Evolutionary conservation across 345 rosid genomes (phyloP), one percentile per base, ranked within the genome.

Genomic region (Gossypium stocksii): DNA sequence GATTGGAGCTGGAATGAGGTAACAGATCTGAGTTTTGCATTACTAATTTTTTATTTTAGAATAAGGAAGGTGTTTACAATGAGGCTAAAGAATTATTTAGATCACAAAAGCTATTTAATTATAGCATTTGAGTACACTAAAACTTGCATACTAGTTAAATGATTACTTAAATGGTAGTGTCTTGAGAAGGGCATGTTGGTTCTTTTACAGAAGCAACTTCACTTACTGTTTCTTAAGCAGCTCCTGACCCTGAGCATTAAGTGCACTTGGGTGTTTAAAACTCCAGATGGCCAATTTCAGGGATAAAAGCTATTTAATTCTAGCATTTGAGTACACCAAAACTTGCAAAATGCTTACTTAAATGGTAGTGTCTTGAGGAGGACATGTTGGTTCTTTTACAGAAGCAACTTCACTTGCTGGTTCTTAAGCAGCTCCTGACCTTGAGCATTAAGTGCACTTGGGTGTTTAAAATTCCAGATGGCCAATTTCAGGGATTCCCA

Each of bases 71-170:
- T 45, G 54, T 34, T 23, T 67, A 13, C 27, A 46, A 46, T 46
- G 71, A 46, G 71, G 25, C 13, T 46, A 46, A 46, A 23, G 56
- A 38, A 23, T 67, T 67, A 67, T 67, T 67, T 46, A 13, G 71
- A 46, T 52, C 27, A 66, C 19, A 66, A 12, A 34, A 66, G 29
- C 34, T 66, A 16, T 66, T 20, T 44, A 19, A 44, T 20, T 44
- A 17, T 12, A 20, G 27, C 70, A 6, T 12, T 46, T 66, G n/a
- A 66, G 25, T 45, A 6, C 29, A 41, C 27, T 52, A 14, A 19
- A 48, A 67, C 71, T 67, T 3, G 2, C 20, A 14, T 48, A 4
- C 57, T 34, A 34, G 41, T 34, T 34, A 34, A 34, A 34, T 64
- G 19, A 8, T 9, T n/a, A n/a, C 2, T 17, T 38, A 7, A 38